A percentile compares a stretch with the other conserved stretches of the same genome.
phyloP scores from a whole-genome alignment of 208 protist genomes.

The Acanthamoeba culbertsoni region DNA sequence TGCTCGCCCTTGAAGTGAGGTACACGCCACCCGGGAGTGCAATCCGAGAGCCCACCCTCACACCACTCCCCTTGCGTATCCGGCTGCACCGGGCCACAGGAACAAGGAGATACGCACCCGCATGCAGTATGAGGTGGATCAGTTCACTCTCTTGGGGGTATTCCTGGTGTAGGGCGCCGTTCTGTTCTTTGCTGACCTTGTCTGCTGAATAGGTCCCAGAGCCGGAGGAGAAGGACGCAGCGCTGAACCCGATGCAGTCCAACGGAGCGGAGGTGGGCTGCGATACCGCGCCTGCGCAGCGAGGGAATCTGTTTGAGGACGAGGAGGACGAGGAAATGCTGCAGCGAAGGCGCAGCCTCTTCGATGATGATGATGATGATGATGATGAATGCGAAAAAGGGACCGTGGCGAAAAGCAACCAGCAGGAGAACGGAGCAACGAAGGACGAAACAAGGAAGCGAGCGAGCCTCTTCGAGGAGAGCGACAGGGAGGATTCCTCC shows the following conservation, averaged over 20 bases:
- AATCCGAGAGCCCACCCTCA: too few relatives aligned
- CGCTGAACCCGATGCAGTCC: too few relatives aligned
- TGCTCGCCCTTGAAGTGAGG: neutral
- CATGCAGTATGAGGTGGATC: neutral
- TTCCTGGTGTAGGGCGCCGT: neutral
- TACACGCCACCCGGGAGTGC: too few relatives aligned
- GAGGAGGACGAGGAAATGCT: neutral
- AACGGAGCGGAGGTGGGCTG: neutral
- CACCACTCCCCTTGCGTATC: neutral
- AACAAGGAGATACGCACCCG: neutral
- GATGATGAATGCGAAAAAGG: neutral
- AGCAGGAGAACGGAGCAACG: neutral
- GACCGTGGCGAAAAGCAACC: neutral
- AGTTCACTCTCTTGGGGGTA: neutral
- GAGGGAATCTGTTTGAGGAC: neutral
- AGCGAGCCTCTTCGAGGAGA: neutral
- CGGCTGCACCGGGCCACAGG: neutral
- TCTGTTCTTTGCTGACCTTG: neutral
- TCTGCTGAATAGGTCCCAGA: neutral
- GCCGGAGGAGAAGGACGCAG: neutral
- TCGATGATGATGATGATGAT: neutral
- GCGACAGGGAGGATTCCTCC: neutral
- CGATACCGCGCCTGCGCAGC: too few relatives aligned
- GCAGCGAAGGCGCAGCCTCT: neutral
- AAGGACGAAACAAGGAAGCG: neutral